Base-by-base conservation (phyloP, 2,329 filamentous ascomycete species). In the Bipolaris victoriae region DNA sequence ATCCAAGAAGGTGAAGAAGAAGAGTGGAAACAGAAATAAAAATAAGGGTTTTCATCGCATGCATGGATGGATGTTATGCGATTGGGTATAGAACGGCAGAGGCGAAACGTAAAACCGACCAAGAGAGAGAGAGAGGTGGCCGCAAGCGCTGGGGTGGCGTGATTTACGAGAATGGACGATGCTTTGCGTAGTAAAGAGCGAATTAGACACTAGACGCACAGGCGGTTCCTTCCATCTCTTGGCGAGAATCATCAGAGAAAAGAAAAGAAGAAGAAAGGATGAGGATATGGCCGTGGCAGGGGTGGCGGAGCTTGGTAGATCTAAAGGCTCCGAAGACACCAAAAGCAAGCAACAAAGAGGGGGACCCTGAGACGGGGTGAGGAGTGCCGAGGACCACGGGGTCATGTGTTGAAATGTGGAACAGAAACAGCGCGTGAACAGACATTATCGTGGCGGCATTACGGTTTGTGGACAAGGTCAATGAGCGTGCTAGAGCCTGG, bases 391-490 rank as follows among this genome's bases (percentile, higher is more conserved):
- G 40, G 33, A 60, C 52, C 16, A 47, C 36, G n/a, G 29, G 68
- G 71, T 69, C 66, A 69, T 65, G 56, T 62, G 60, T 62, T 45
- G 56, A 63, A 54, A 65, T 68, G 47, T 39, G 24, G 50, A 41
- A 45, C 24, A 22, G 48, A 67, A 66, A 66, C 60, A 62, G 57
- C 64, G 56, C 62, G 60, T 61, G 50, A 63, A 64, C 59, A 63
- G 61, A 65, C 67, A 69, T 71, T 62, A 69, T 73, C 71, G 66
- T 73, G 61, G 69, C 69, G 57, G 69, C 71, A 58, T 75, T 69
- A 75, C 47, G 60, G 62, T 62, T 60, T 63, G 55, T 60, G 55
- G 33, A 65, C 60, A 49, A 63, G 64, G 51, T 70, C 64, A 59
- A 71, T 57, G 35, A 73, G 68, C 33, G 71, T 73, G 61, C 67